phyloP scores from a whole-genome alignment of 768 basidiomycete genomes.

The Mycena belliarum region DNA sequence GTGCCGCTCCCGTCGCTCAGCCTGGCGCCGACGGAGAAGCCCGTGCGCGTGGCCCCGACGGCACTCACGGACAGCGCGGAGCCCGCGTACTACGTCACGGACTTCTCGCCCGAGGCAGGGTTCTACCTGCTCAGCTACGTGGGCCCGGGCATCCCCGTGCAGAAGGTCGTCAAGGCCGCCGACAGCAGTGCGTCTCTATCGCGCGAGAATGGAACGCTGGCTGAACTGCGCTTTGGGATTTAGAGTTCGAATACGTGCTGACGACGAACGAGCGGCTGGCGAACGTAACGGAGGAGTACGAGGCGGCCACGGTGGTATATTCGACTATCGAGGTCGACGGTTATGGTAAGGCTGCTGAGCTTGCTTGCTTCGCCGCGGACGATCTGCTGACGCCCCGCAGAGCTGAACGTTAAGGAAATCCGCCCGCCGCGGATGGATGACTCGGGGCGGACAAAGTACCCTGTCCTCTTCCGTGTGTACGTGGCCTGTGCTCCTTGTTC shows the following conservation, averaged over 20 bases:
- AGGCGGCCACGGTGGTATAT: conserved; percentile 67
- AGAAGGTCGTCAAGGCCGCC: conserved; percentile 66
- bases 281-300: conserved; percentile 64
- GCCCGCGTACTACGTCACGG: conserved; percentile 61
- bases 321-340: conserved; percentile 80
- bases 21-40: conserved; percentile 36
- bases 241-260: conserved; percentile 66
- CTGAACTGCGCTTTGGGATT: neutral
- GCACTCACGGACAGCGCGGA: conserved; percentile 32
- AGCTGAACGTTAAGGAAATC: conserved; percentile 88
- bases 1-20: conserved; percentile 62
- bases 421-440: conserved; percentile 92
- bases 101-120: conserved; percentile 83
- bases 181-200: conserved; percentile 34
- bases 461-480: conserved; percentile 88
- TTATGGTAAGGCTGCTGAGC: conserved; percentile 56
- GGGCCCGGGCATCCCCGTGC: conserved; percentile 87
- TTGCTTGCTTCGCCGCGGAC: neutral
- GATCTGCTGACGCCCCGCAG: conserved; percentile 40
- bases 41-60: conserved; percentile 54
- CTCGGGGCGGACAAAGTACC: conserved; percentile 93
- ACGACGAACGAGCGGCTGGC: conserved; percentile 71
- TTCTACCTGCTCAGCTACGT: conserved; percentile 81
- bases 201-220: neutral
- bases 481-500: conserved; percentile 21